These are phyloP conservation scores for Trifolium subterraneum DNA, from an alignment of 306 rosid species.

Conservation along the genomic window DNA sequence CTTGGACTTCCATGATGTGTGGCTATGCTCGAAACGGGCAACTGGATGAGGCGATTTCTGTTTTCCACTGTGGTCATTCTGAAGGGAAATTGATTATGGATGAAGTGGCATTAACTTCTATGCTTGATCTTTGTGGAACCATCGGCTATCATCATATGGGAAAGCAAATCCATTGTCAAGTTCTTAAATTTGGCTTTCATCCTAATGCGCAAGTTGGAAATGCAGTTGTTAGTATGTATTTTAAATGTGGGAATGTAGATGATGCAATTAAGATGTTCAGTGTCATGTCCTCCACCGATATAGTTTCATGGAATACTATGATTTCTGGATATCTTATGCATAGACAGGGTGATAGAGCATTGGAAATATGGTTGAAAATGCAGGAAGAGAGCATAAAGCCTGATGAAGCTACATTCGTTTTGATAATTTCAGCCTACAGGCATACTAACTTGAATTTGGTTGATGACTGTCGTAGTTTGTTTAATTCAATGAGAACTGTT, in stretches of 20 bases:
- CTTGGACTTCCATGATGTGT: conserved; percentile 79
- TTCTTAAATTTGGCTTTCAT: conserved; percentile 62
- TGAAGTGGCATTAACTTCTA: conserved; percentile 64
- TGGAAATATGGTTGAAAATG: conserved; percentile 75
- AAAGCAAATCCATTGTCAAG: conserved; percentile 77
- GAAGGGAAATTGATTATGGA: conserved; percentile 71
- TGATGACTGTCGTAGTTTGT: conserved; percentile 62
- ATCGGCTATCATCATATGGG: conserved; percentile 80
- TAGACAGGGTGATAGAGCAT: conserved; percentile 72
- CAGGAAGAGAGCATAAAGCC: conserved; percentile 68
- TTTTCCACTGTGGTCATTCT: conserved; percentile 55
- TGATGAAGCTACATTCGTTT: conserved; percentile 58
- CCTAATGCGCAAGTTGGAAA: conserved; percentile 71
- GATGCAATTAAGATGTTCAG: conserved; percentile 60
- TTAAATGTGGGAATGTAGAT: conserved; percentile 79
- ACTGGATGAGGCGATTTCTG: conserved; percentile 64
- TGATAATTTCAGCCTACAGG: conserved; percentile 77
- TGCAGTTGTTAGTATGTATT: conserved; percentile 81
- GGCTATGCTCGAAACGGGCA: conserved; percentile 77
- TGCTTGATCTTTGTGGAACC: conserved; percentile 73
- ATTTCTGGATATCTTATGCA: conserved; percentile 77
- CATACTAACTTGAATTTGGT: conserved; percentile 69
- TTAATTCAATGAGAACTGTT: conserved; percentile 59
- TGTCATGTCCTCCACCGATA: conserved; percentile 54
- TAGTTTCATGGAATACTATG: conserved; percentile 86